Percentiles rank a stretch among this genome's conserved stretches.
These are phyloP conservation scores for Zasmidium angulare DNA, from an alignment of 2,329 filamentous ascomycete genomes.

Conservation along the genomic window DNA sequence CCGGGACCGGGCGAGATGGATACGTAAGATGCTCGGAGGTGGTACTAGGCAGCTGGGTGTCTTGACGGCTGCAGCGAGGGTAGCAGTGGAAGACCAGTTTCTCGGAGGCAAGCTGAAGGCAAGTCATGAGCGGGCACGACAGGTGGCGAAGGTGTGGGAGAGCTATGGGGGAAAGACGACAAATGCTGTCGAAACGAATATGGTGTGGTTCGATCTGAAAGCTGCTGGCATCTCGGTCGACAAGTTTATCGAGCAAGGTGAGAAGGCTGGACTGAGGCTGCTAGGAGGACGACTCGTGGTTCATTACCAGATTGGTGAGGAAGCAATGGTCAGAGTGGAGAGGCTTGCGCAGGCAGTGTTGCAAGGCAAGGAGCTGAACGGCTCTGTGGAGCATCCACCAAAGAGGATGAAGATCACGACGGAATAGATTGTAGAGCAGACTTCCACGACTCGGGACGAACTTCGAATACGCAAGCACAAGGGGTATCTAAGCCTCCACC, in stretches of 20 bases:
- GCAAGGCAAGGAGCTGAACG: constrained; percentile 28
- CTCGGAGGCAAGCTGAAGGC: constrained; percentile 62
- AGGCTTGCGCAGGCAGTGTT: constrained; percentile 52
- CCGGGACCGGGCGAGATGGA: constrained; percentile 69
- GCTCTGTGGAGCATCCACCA: constrained; percentile 21
- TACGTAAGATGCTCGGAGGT: constrained; percentile 78
- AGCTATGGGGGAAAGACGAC: constrained; percentile 66
- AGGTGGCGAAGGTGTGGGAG: constrained; percentile 66
- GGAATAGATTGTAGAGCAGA: constrained; percentile 4
- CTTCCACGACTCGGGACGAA: neutral
- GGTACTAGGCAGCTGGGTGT: constrained; percentile 76
- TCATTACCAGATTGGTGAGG: constrained; percentile 71
- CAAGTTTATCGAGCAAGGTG: constrained; percentile 55
- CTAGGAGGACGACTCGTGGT: constrained; percentile 62
- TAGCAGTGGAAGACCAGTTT: constrained; percentile 79
- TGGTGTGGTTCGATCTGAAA: constrained; percentile 80
- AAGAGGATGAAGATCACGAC: constrained; percentile 16
- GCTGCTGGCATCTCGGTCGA: constrained; percentile 55
- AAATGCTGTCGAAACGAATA: constrained; percentile 81
- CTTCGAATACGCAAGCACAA: neutral
- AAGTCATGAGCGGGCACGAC: constrained; percentile 63
- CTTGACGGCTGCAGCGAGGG: constrained; percentile 70
- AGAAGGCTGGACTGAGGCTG: constrained; percentile 59
- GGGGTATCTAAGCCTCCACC: constrained; percentile 17
- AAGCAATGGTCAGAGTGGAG: constrained; percentile 59